Evolutionary conservation across 257 asterid genomes (phyloP).

Genomic region (Coffea canephora): DNA sequence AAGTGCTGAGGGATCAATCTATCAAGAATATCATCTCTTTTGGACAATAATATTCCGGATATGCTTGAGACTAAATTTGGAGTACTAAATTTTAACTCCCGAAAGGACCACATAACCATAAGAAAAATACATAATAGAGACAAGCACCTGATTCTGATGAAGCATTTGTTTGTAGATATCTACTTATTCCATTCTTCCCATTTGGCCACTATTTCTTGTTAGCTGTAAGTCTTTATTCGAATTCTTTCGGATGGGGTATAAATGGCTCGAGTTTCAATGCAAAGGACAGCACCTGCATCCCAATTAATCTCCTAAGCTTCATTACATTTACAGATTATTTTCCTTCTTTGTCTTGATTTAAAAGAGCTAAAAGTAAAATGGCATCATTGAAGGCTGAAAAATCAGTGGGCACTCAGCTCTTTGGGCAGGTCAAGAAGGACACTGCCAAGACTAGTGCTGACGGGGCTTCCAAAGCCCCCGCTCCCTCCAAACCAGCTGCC

Average conservation of each 20-base stretch:
- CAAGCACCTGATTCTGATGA: slow-evolving; percentile 8
- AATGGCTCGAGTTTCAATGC: not conserved
- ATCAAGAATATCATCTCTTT: slow-evolving; percentile 7
- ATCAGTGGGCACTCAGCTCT: slow-evolving; percentile 12
- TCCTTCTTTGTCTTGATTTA: not conserved
- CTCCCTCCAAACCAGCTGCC: slow-evolving; percentile 10
- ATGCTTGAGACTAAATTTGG: slow-evolving; percentile 5
- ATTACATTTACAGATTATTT: not conserved
- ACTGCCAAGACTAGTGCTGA: slow-evolving; percentile 7
- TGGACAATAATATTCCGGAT: not conserved
- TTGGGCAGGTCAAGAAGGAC: slow-evolving; percentile 15
- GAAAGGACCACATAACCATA: not conserved
- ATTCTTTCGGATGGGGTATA: not conserved
- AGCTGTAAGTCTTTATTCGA: slow-evolving; percentile 8
- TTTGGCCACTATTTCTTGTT: not conserved
- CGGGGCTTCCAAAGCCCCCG: not conserved
- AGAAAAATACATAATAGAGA: not conserved
- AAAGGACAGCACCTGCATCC: not conserved
- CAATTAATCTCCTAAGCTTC: not conserved
- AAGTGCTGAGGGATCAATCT: not conserved
- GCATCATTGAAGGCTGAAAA: slow-evolving; percentile 16
- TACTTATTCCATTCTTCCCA: slow-evolving; percentile 8
- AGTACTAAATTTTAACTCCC: not conserved
- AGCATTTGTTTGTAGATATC: not conserved
- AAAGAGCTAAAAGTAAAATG: not conserved